phyloP scores from a whole-genome alignment of 371 early-diverging fungal species.

The Basidiobolus heterosporus region DNA sequence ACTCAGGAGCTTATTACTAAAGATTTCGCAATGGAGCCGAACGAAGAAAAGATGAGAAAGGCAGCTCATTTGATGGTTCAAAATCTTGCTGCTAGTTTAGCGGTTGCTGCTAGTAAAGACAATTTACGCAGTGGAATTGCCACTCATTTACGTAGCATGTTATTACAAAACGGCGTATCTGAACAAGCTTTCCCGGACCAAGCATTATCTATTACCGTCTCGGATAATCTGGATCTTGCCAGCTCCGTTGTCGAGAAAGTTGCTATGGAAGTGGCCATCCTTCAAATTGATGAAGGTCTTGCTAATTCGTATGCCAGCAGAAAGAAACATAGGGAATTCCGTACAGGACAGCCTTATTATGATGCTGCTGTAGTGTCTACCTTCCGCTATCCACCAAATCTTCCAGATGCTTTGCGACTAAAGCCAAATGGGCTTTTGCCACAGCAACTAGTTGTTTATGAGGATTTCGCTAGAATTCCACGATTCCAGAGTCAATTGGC shows the following conservation, averaged over 20 bases:
- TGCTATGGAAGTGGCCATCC: constrained; percentile 76
- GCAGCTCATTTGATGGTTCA: constrained; percentile 89
- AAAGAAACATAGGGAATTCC: constrained; percentile 68
- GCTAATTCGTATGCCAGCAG: constrained; percentile 44
- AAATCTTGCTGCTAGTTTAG: constrained; percentile 63
- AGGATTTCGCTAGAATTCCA: constrained; percentile 33
- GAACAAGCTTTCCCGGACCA: constrained; percentile 41
- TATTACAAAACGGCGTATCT: constrained; percentile 65
- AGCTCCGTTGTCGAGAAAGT: constrained; percentile 83
- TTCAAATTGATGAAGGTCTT: constrained; percentile 71
- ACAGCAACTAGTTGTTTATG: constrained; percentile 54
- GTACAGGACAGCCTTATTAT: constrained; percentile 73
- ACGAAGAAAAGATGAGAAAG: constrained; percentile 78
- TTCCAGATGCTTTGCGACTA: constrained; percentile 70
- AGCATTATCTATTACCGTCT: constrained; percentile 55
- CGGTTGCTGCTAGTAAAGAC: constrained; percentile 84
- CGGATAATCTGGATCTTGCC: constrained; percentile 81
- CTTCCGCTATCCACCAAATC: constrained; percentile 55
- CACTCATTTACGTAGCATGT: constrained; percentile 48
- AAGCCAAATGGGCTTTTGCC: constrained; percentile 64
- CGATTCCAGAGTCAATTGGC: constrained; percentile 23
- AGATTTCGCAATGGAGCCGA: constrained; percentile 85
- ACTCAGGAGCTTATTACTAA: constrained; percentile 80
- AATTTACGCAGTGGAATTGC: constrained; percentile 79
- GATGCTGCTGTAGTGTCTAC: constrained; percentile 58